Percentiles rank a stretch among this genome's conserved stretches.
Conservation (phyloP, 257 asterid genomes). For the Lithospermum erythrorhizon region DNA sequence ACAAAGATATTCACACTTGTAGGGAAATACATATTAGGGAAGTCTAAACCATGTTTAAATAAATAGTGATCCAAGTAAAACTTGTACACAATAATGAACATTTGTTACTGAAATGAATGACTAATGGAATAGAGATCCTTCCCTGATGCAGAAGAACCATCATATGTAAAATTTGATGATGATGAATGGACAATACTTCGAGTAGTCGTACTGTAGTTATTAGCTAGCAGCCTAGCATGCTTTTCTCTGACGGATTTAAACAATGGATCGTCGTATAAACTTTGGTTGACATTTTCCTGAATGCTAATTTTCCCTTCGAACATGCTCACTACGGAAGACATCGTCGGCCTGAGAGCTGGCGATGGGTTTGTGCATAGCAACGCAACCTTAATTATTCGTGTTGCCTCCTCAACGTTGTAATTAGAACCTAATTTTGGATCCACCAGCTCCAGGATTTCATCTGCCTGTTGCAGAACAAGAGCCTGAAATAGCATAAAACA, state of each 20-base stretch:
- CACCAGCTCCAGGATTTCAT: conserved; percentile 36
- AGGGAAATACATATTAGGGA: too few relatives aligned
- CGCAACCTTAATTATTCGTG: conserved; percentile 39
- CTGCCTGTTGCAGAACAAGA: conserved; percentile 38
- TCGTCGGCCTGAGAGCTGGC: conserved; percentile 53
- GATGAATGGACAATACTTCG: conserved; percentile 3
- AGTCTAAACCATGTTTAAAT: too few relatives aligned
- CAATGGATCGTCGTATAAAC: conserved; percentile 22
- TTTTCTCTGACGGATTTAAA: conserved; percentile 38
- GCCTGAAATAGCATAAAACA: conserved; percentile 25
- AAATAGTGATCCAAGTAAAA: too few relatives aligned
- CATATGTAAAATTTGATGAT: background rate
- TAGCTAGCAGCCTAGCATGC: conserved; percentile 19
- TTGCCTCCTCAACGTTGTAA: conserved; percentile 26
- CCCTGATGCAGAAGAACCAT: conserved; percentile 9
- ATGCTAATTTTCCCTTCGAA: conserved; percentile 32
- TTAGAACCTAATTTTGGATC: conserved; percentile 41
- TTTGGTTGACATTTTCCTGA: conserved; percentile 33
- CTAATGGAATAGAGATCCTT: conserved; percentile 1
- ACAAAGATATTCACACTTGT: too few relatives aligned
- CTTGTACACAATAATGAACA: too few relatives aligned
- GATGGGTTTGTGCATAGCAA: conserved; percentile 52
- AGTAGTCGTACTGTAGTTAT: conserved; percentile 14
- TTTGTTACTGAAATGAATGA: too few relatives aligned
- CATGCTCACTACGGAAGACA: conserved; percentile 47